A percentile compares a stretch with the other conserved stretches of the same genome.
These are phyloP conservation scores for Globisporangium middletonii DNA, from an alignment of 352 stramenopile genomes.

Conservation along the genomic window DNA sequence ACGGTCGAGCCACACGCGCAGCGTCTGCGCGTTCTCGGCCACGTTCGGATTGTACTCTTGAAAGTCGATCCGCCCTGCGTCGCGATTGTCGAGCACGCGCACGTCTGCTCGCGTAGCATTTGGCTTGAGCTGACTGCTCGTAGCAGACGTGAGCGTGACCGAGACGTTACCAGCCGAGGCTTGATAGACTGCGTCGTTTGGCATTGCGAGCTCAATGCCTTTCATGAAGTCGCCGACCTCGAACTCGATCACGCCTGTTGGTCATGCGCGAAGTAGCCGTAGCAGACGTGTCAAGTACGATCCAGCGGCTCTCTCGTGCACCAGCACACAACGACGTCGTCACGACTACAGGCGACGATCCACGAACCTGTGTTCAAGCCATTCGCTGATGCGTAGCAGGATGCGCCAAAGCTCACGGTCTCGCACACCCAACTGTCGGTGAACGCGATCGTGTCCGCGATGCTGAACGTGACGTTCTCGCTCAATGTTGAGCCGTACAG, in stretches of 20 bases:
- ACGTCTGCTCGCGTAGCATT: constrained; percentile 12
- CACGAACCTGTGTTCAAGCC: constrained; percentile 19
- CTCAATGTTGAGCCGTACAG: constrained; percentile 18
- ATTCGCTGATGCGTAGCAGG: constrained; percentile 8
- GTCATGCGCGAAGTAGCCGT: background rate
- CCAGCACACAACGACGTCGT: background rate
- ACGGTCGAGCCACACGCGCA: constrained; percentile 8
- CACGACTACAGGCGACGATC: background rate
- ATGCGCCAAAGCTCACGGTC: constrained; percentile 6
- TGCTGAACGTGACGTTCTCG: constrained; percentile 18
- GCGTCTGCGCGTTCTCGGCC: constrained; percentile 5
- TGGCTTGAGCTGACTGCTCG: constrained; percentile 12
- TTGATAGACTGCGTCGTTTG: constrained; percentile 25
- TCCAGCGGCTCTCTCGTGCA: background rate
- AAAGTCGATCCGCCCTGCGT: constrained; percentile 30
- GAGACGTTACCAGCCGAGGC: constrained; percentile 16
- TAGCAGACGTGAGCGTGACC: constrained; percentile 15
- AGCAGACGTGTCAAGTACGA: background rate
- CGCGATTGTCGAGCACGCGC: constrained; percentile 25
- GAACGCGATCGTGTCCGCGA: constrained; percentile 10
- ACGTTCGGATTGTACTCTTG: constrained; percentile 15
- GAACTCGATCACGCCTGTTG: constrained; percentile 19
- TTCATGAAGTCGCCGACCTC: constrained; percentile 20
- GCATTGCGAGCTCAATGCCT: constrained; percentile 18
- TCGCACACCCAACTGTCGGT: constrained; percentile 1